phyloP scores from a whole-genome alignment of 148 eudicot species.

The Fagopyrum homotropicum region DNA sequence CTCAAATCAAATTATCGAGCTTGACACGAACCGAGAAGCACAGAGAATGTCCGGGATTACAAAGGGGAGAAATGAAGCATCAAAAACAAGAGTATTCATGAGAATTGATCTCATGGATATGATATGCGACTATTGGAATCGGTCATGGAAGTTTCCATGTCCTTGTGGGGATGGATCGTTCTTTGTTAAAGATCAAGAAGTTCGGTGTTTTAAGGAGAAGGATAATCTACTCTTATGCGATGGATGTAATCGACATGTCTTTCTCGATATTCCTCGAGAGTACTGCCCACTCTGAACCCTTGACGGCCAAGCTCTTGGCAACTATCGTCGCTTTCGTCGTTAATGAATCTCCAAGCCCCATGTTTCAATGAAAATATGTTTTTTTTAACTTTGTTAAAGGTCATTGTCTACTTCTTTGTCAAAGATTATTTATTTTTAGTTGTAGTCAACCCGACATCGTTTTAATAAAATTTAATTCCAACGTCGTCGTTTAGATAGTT shows the following conservation, averaged over 20 bases:
- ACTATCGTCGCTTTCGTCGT: background rate
- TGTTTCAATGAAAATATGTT: no score
- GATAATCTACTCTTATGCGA: slow-evolving; percentile 3
- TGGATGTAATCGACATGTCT: background rate
- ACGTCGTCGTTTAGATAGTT: no score
- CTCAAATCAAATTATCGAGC: background rate
- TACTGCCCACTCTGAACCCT: background rate
- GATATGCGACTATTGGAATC: background rate
- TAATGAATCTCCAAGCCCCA: no score
- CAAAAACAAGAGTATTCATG: background rate
- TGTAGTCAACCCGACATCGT: no score
- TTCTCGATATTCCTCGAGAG: background rate
- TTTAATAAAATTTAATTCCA: no score
- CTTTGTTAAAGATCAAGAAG: background rate
- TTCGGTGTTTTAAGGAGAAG: background rate
- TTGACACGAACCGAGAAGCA: background rate
- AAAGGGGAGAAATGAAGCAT: background rate
- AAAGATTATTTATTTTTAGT: no score
- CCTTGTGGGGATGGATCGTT: background rate
- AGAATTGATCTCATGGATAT: background rate
- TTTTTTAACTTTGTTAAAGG: no score
- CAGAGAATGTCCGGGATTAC: background rate
- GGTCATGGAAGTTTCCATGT: background rate
- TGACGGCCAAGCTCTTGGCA: background rate
- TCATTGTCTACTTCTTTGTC: no score